A percentile compares a stretch with the other conserved stretches of the same genome.
phyloP scores from a whole-genome alignment of 129 eudicot genomes.

The Chrysanthemum lavandulifolium region DNA sequence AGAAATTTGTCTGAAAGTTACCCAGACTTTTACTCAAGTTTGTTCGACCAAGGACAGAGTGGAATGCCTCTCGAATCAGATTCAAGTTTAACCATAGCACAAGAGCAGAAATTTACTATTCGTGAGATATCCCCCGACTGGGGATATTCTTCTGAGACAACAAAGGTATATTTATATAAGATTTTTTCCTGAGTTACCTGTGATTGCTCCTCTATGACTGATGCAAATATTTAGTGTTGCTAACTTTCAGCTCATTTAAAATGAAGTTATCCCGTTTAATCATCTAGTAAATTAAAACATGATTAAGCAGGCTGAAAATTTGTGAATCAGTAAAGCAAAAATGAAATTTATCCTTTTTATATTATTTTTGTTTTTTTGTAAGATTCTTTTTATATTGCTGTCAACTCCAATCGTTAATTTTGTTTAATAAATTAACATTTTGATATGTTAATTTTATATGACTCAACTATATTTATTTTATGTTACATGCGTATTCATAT shows the following conservation, averaged over 20 bases:
- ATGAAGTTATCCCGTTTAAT: neutral
- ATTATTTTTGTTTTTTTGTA: neutral
- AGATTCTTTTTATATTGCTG: neutral
- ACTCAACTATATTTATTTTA: neutral
- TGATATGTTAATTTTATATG: constrained; percentile 1
- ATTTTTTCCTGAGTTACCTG: constrained; percentile 2
- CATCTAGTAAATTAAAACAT: neutral
- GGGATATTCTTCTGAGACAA: constrained; percentile 77
- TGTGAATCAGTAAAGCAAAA: neutral
- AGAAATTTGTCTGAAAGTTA: constrained; percentile 35
- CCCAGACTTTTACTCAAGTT: constrained; percentile 43
- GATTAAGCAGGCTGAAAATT: neutral
- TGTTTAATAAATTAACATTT: neutral
- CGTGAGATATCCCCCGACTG: constrained; percentile 87
- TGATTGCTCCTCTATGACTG: constrained; percentile 5
- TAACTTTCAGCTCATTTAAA: constrained; percentile 2
- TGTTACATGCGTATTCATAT: constrained; percentile 5
- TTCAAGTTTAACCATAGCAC: constrained; percentile 51
- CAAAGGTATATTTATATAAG: constrained; percentile 57
- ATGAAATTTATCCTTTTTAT: neutral
- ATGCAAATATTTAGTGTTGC: constrained; percentile 1
- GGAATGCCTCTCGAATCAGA: constrained; percentile 54
- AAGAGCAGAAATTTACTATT: constrained; percentile 72
- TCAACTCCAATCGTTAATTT: neutral
- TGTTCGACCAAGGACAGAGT: constrained; percentile 52